Base-by-base conservation (phyloP, 331 rosid genomes). In the Pyracantha coccinea region DNA sequence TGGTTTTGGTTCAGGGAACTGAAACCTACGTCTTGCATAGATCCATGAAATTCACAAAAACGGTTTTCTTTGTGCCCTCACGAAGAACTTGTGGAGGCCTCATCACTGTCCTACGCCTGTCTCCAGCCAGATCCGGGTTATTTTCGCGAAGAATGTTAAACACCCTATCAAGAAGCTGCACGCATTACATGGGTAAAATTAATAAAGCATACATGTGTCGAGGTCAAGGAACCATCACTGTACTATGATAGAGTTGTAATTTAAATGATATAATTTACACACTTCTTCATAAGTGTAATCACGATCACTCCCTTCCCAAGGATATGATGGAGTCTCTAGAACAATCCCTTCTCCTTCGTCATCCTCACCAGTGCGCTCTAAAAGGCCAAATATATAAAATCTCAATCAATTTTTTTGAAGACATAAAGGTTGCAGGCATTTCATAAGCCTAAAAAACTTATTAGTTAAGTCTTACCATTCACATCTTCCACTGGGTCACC, bases 81-180 rank as follows among this genome's bases (percentile, higher is more conserved):
- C 98, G 98, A 75, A 93, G 97, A 79, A 93, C 98, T 85, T 93
- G 97, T 15, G 98, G 98, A 78, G 98, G 98, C 89, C 98, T 91
- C 97, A 93, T 91, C 58, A 93, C 98, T 33, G 98, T 93, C 84
- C 98, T 82, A 60, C 97, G 89, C 76, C 97, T 81, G 77, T 92
- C 97, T 24, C 97, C 97, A 20, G 98, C 93, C 72, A 93, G 92
- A 73, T 93, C 97, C 0, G 98, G 97, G 79, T 93, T 93, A 75
- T 93, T 86, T 82, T 93, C 98, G 9, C 97, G 87, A 29, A 93
- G 96, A 78, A 93, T 93, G 80, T 91, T 89, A 64, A 91, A 91
- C 75, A 93, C 96, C 83, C 98, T 85, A 55, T 91, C 98, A 79
- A 93, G 92, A 83, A 92, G 97, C 97, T 92, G 88, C 83, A 74